phyloP scores from a whole-genome alignment of 1,139 yeast species.

The Kurtzmaniella quercitrusa region DNA sequence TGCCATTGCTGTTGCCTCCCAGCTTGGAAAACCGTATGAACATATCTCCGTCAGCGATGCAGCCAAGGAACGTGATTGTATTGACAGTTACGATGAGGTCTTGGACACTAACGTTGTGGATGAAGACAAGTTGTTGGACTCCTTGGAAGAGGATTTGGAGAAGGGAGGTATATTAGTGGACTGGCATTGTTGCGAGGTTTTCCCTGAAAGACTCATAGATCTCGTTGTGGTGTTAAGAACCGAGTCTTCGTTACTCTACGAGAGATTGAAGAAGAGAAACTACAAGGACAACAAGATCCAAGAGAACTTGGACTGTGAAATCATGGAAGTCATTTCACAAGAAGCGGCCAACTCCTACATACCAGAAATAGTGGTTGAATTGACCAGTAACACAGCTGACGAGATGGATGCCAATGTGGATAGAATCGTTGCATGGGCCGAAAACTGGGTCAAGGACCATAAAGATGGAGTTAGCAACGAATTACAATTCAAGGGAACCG shows the following conservation, averaged over 20 bases:
- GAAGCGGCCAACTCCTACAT: conserved; percentile 85
- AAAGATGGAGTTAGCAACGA: conserved; percentile 37
- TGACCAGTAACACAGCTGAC: conserved; percentile 66
- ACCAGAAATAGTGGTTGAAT: conserved; percentile 76
- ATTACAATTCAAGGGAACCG: conserved; percentile 10
- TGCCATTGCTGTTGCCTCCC: conserved; percentile 56
- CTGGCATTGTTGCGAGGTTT: conserved; percentile 97
- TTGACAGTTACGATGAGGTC: conserved; percentile 80
- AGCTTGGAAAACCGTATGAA: conserved; percentile 39
- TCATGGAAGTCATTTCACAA: conserved; percentile 85
- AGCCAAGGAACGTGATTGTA: conserved; percentile 73
- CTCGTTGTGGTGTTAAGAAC: conserved; percentile 85
- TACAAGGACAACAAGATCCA: conserved; percentile 78
- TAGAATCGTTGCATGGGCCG: conserved; percentile 69
- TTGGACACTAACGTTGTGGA: conserved; percentile 88
- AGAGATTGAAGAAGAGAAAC: conserved; percentile 68
- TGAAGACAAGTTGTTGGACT: conserved; percentile 82
- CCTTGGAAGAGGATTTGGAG: conserved; percentile 70
- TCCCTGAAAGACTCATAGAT: conserved; percentile 90
- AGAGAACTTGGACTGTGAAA: conserved; percentile 94
- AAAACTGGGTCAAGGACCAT: conserved; percentile 59
- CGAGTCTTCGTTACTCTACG: conserved; percentile 66
- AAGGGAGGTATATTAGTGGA: conserved; percentile 86
- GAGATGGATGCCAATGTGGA: conserved; percentile 78
- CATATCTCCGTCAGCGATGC: conserved; percentile 74